phyloP scores from a whole-genome alignment of 2,329 filamentous ascomycete genomes.

The Paecilomyces fulvus region DNA sequence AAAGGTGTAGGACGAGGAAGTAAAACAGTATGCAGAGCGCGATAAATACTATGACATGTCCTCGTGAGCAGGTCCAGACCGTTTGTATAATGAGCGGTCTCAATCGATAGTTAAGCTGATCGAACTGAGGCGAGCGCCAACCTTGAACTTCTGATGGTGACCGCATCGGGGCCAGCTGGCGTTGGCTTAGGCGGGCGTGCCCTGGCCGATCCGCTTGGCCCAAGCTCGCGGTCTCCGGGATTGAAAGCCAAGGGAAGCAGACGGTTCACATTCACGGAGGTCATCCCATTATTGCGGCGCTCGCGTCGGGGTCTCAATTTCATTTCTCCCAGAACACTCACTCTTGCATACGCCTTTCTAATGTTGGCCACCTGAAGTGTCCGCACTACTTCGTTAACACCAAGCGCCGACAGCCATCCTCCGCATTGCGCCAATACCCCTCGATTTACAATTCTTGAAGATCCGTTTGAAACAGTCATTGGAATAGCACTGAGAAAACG shows the following conservation, averaged over 20 bases:
- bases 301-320: not conserved
- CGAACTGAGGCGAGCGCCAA: not conserved
- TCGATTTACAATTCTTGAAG: not conserved
- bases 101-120: not conserved
- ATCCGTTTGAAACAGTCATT: not conserved
- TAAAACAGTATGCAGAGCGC: not conserved
- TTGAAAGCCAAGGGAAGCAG: conserved; percentile 1
- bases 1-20: not conserved
- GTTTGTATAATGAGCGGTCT: not conserved
- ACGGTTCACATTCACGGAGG: not conserved
- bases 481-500: not conserved
- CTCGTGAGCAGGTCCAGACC: not conserved
- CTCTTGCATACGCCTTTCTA: not conserved
- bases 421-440: not conserved
- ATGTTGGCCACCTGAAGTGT: not conserved
- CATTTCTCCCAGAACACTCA: not conserved
- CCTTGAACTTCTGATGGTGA: conserved; percentile 2
- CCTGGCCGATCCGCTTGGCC: conserved; percentile 16
- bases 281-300: not conserved
- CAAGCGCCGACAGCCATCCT: not conserved
- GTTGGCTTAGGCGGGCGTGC: conserved; percentile 3
- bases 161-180: conserved; percentile 4
- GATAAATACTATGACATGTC: conserved; percentile 1
- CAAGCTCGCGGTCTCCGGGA: conserved; percentile 11
- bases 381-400: not conserved